Conservation (phyloP, 164 flowering plant species). For the Tinospora cordifolia region DNA sequence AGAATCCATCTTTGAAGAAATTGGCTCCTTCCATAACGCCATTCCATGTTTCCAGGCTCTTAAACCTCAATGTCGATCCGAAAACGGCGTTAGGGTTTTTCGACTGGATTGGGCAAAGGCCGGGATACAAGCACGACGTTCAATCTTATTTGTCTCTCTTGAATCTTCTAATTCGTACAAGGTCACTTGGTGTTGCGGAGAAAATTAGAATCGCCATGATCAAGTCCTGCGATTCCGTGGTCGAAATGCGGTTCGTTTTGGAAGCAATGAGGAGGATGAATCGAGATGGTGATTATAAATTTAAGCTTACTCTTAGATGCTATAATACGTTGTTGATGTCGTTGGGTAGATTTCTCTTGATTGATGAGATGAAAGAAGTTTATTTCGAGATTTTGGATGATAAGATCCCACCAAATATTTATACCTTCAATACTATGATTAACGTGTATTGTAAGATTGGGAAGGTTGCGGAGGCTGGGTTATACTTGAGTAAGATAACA, state of each 20-base stretch:
- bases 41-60: conserved; percentile 38
- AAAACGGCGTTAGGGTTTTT: conserved; percentile 53
- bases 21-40: conserved; percentile 44
- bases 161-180: conserved; percentile 33
- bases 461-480: conserved; percentile 43
- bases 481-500: conserved; percentile 52
- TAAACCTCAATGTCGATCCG: conserved; percentile 38
- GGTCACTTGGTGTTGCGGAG: conserved; percentile 32
- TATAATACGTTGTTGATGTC: conserved; percentile 53
- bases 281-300: conserved; percentile 14
- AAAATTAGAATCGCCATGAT: conserved; percentile 47
- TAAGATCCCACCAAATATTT: conserved; percentile 46
- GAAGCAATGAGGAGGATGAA: conserved; percentile 34
- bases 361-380: conserved; percentile 53
- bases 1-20: conserved; percentile 39
- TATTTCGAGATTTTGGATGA: conserved; percentile 45
- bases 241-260: conserved; percentile 38
- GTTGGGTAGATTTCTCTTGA: conserved; percentile 42
- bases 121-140: conserved; percentile 44
- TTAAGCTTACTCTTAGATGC: conserved; percentile 41
- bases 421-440: conserved; percentile 64
- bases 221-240: conserved; percentile 32
- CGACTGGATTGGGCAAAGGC: conserved; percentile 37
- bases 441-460: conserved; percentile 66
- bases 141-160: conserved; percentile 37